phyloP scores from a whole-genome alignment of 495 filamentous ascomycete genomes.

The Haplographium delicatum region DNA sequence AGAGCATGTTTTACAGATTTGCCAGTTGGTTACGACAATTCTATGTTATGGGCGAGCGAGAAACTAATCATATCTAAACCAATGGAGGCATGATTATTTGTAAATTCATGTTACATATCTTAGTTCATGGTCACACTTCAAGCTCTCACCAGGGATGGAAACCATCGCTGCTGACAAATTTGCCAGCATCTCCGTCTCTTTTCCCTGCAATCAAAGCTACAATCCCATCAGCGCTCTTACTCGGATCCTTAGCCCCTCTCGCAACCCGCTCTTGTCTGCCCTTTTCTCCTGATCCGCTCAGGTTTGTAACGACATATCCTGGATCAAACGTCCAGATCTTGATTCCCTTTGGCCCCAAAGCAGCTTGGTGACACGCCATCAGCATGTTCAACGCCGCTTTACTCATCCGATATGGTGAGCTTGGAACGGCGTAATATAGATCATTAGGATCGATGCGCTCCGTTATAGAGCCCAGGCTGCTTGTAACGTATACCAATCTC shows the following conservation, averaged over 20 bases:
- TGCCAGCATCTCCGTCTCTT: slow-evolving; percentile 35
- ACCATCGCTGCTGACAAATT: slow-evolving; percentile 28
- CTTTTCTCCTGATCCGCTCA: slow-evolving; percentile 20
- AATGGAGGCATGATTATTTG: no score
- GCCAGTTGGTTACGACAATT: no score
- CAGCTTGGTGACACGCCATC: slow-evolving; percentile 6
- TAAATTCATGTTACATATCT: no score
- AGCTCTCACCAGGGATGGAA: slow-evolving; percentile 3
- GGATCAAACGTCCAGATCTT: slow-evolving; percentile 19
- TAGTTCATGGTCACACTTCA: neutral
- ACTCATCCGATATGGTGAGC: slow-evolving; percentile 17
- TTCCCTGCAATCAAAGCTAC: slow-evolving; percentile 33
- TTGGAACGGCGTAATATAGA: slow-evolving; percentile 3
- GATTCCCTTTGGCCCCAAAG: slow-evolving; percentile 6
- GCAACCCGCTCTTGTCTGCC: slow-evolving; percentile 5
- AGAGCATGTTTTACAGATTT: no score
- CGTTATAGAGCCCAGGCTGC: slow-evolving; percentile 33
- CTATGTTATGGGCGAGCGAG: no score
- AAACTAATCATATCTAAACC: no score
- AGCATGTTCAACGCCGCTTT: slow-evolving; percentile 29
- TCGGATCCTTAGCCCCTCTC: slow-evolving; percentile 28
- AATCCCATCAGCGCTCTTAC: slow-evolving; percentile 27
- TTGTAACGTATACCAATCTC: slow-evolving; percentile 35
- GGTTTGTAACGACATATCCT: slow-evolving; percentile 22
- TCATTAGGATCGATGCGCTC: slow-evolving; percentile 16